Percentiles rank a stretch among this genome's conserved stretches.
Conservation (phyloP, 192 early-diverging fungal genomes). For the Podila epicladia region DNA sequence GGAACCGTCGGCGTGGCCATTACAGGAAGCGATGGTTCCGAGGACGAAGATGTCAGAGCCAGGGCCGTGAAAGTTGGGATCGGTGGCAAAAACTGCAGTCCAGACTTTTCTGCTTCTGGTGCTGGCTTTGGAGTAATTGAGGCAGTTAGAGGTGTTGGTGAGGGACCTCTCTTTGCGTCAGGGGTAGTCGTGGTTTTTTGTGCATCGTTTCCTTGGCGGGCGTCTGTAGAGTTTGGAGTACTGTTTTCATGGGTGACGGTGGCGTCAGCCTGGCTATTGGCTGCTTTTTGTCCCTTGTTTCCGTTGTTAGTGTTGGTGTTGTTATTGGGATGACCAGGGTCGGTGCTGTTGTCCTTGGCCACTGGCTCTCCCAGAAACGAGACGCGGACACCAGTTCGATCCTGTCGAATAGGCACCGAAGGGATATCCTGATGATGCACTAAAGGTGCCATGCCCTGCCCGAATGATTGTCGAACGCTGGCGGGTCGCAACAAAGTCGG, state of each 20-base stretch:
- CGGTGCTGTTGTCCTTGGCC: conserved; percentile 9
- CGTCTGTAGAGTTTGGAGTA: background rate
- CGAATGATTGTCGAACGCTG: conserved; percentile 35
- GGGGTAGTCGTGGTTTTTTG: background rate
- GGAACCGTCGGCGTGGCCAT: background rate
- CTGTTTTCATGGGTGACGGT: background rate
- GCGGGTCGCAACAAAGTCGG: conserved; percentile 10
- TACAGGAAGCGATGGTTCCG: background rate
- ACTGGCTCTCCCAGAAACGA: conserved; percentile 32
- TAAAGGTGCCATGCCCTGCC: conserved; percentile 23
- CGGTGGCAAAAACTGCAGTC: background rate
- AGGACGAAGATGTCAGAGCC: background rate
- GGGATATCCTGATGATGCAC: conserved; percentile 14
- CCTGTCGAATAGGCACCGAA: conserved; percentile 33
- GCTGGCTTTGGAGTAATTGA: background rate
- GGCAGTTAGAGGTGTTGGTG: background rate
- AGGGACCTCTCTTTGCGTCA: background rate
- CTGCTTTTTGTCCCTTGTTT: background rate
- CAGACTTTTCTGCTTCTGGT: background rate
- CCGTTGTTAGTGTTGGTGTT: conserved; percentile 5
- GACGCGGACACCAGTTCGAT: conserved; percentile 22
- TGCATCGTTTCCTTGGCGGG: no score
- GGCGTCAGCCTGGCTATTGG: conserved; percentile 12
- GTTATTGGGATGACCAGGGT: background rate
- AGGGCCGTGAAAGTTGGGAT: background rate